Base-by-base conservation (phyloP, 2,329 filamentous ascomycete genomes). In the Aspergillus spinulosporus region DNA sequence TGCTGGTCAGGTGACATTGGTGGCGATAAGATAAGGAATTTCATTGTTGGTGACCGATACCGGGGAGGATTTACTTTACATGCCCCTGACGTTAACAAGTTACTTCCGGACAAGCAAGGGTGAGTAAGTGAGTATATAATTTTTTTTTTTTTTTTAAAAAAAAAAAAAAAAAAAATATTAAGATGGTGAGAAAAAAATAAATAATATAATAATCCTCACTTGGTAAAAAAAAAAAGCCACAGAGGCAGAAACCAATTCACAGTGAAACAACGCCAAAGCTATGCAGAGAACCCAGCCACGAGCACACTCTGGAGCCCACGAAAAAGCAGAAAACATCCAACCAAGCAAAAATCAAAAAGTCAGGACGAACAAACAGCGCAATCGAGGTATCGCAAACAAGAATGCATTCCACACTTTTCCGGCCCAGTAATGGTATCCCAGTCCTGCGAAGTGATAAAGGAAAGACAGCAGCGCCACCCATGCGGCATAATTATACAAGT, bases 381-480 rank as follows among this genome's bases (percentile, higher is more conserved):
- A 42, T 8, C 31, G 32, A 50, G 51, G 51, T 54, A 58, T 58
- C 56, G 26, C 46, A 54, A 51, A 8, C 39, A 37, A 53, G 48
- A 45, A 56, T 36, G 29, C 51, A n/a, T 60, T 52, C 32, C 60
- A 54, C 59, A 63, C 61, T 62, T 61, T 60, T 58, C 46, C 59
- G 57, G 55, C 42, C 54, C 54, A 56, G 47, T 56, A 47, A 57
- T 54, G 60, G 55, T 54, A 59, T 60, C 60, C 61, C 61, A 62
- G 63, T 65, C 68, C 69, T 68, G 68, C 68, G 61, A 69, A 66
- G 51, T 68, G 58, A 64, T 65, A 71, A n/a, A 57, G 69, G 70
- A 72, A 70, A 64, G 70, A 72, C 67, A 65, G 70, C 69, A 70
- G 63, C 64, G 68, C 69, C 65, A 64, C 65, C 67, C 68, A 72